phyloP scores from a whole-genome alignment of 1,139 yeast genomes.

The Magnusiomyces sp. region DNA sequence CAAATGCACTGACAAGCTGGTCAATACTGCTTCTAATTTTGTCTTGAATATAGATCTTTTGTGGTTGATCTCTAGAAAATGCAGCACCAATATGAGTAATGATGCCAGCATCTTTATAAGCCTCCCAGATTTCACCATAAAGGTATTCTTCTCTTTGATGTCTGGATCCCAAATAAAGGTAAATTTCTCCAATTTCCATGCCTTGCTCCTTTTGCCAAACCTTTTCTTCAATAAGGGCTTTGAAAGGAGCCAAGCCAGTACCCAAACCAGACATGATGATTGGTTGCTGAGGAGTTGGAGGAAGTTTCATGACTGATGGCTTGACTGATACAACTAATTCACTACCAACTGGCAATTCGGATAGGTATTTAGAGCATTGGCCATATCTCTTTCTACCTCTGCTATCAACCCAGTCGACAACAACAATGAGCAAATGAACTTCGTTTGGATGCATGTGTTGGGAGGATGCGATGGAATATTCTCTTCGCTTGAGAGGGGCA shows the following conservation, averaged over 20 bases:
- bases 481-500: conserved; percentile 91
- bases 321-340: conserved; percentile 91
- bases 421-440: conserved; percentile 86
- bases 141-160: conserved; percentile 92
- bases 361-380: conserved; percentile 84
- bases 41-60: conserved; percentile 92
- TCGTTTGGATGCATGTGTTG: conserved; percentile 88
- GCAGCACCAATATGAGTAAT: conserved; percentile 97
- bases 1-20: conserved; percentile 71
- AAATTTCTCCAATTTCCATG: conserved; percentile 78
- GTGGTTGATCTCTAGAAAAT: conserved; percentile 93
- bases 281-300: conserved; percentile 79
- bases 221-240: conserved; percentile 94
- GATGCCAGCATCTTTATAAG: conserved; percentile 83
- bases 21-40: conserved; percentile 71
- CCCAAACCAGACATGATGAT: conserved; percentile 97
- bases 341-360: conserved; percentile 70
- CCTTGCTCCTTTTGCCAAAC: conserved; percentile 91
- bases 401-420: conserved; percentile 91
- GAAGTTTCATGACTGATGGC: conserved; percentile 95
- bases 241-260: conserved; percentile 97
- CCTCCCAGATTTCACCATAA: conserved; percentile 97
- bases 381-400: conserved; percentile 85
- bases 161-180: conserved; percentile 87
- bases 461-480: conserved; percentile 96